phyloP scores from a whole-genome alignment of 1,284 basidiomycete genomes.

The Pseudozyma tsukubaensis region DNA sequence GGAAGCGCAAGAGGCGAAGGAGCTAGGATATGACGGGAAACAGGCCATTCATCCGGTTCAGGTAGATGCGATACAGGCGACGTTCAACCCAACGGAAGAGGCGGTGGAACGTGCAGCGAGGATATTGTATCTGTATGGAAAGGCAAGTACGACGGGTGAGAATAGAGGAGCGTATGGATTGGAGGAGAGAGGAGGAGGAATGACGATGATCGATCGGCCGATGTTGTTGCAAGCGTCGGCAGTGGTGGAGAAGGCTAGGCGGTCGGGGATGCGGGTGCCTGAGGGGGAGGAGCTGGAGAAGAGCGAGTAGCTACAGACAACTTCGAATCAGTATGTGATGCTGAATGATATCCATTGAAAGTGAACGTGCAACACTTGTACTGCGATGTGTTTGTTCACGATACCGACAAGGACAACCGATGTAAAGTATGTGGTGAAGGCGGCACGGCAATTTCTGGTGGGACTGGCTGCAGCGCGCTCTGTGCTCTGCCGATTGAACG shows the following conservation, averaged over 20 bases:
- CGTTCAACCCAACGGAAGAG: conserved; percentile 80
- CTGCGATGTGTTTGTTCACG: too few relatives aligned
- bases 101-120: conserved; percentile 83
- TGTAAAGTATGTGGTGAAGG: background rate
- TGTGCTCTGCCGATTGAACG: background rate
- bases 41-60: conserved; percentile 95
- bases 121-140: conserved; percentile 73
- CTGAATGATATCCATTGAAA: too few relatives aligned
- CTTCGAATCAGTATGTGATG: background rate
- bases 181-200: conserved; percentile 71
- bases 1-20: conserved; percentile 78
- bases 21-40: conserved; percentile 67
- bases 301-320: background rate
- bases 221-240: conserved; percentile 74
- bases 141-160: conserved; percentile 65
- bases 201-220: conserved; percentile 78
- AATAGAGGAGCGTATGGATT: conserved; percentile 77
- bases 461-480: background rate
- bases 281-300: conserved; percentile 5
- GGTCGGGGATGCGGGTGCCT: conserved; percentile 77
- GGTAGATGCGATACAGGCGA: conserved; percentile 79
- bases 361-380: too few relatives aligned
- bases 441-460: background rate
- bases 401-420: too few relatives aligned
- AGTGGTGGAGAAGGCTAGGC: conserved; percentile 75